Percentiles rank a stretch among this genome's conserved stretches.
Conservation (phyloP, 2,329 filamentous ascomycete genomes). For the Exophiala oligosperma region DNA sequence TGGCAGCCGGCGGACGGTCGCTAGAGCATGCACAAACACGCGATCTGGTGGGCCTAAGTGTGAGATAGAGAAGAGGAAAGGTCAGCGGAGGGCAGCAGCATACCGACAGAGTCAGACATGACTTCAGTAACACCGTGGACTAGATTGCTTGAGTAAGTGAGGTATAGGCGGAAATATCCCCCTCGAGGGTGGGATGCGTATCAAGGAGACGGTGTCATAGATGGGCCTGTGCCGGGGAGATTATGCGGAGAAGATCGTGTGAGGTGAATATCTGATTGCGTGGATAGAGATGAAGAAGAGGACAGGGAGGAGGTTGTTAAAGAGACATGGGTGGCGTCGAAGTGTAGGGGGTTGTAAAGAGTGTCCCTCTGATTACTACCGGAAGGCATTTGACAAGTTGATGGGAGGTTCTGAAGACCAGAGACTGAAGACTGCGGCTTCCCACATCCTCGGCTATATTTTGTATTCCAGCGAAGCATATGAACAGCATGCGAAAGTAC, state of each 20-base stretch:
- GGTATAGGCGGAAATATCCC: not conserved
- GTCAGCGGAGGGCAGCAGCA: constrained; percentile 25
- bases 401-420: not conserved
- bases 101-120: constrained; percentile 47
- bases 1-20: constrained; percentile 96
- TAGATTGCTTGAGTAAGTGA: not conserved
- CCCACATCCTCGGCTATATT: constrained; percentile 9
- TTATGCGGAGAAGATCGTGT: not conserved
- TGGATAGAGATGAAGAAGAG: not conserved
- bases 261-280: not conserved
- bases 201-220: constrained; percentile 10
- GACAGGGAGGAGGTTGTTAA: not conserved
- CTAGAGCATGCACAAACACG: constrained; percentile 98
- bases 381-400: not conserved
- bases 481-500: not conserved
- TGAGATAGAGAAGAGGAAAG: not conserved
- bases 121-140: constrained; percentile 4
- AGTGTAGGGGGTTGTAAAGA: not conserved
- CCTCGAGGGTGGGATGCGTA: constrained; percentile 7
- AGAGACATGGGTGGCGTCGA: not conserved
- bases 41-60: constrained; percentile 62
- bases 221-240: constrained; percentile 9
- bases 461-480: constrained; percentile 1
- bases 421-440: not conserved
- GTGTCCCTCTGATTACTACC: too few species aligned